Conservation (phyloP, 805 yeast genomes). For the Suhomyces kilbournensis region DNA sequence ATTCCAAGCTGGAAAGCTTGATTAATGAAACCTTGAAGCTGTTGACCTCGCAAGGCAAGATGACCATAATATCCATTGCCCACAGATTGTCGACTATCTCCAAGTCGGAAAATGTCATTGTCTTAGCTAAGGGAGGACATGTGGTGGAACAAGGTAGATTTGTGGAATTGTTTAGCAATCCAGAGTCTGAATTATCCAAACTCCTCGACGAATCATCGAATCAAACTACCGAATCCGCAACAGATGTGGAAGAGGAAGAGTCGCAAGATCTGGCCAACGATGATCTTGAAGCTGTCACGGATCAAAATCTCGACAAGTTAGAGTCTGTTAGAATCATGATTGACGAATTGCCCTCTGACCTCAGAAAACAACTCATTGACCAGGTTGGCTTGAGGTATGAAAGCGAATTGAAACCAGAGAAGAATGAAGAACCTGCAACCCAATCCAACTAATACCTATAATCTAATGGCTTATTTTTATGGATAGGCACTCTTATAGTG, state of each 20-base stretch:
- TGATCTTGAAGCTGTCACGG: constrained; percentile 10
- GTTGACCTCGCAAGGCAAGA: constrained; percentile 34
- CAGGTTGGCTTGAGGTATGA: constrained; percentile 21
- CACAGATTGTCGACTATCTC: constrained; percentile 45
- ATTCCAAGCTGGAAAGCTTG: constrained; percentile 47
- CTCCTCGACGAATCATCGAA: constrained; percentile 36
- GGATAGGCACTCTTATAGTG: not conserved
- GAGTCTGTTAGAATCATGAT: constrained; percentile 29
- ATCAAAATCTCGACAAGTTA: constrained; percentile 23
- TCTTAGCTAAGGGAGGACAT: constrained; percentile 40
- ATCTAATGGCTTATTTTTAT: not conserved
- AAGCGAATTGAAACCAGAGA: not conserved
- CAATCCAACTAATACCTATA: not conserved
- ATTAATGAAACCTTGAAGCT: constrained; percentile 41
- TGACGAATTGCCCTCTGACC: constrained; percentile 36
- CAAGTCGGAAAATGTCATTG: constrained; percentile 43
- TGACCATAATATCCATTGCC: constrained; percentile 45
- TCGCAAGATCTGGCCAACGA: constrained; percentile 20
- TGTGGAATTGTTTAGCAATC: constrained; percentile 38
- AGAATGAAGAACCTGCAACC: not conserved
- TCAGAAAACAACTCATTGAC: constrained; percentile 25
- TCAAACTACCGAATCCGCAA: constrained; percentile 1
- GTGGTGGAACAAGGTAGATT: constrained; percentile 42
- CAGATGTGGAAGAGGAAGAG: constrained; percentile 7
- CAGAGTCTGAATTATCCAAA: constrained; percentile 40